Evolutionary conservation across 179 eudicot genomes (phyloP), one percentile per base, ranked within the genome.

Genomic region (Pouteria campechiana): DNA sequence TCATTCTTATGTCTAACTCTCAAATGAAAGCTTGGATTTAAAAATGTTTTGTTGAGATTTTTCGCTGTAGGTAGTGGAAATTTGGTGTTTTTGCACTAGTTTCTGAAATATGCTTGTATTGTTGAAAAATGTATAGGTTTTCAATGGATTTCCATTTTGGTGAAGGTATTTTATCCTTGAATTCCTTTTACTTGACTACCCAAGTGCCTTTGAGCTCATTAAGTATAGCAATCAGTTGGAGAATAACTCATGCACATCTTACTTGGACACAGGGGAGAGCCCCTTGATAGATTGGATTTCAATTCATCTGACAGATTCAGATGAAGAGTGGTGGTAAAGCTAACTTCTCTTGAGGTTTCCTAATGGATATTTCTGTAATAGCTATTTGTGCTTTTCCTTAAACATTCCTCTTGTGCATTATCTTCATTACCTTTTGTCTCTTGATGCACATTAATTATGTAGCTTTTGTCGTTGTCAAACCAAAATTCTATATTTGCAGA

Each of bases 231-330:
- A 47, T 73, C 36, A 41, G 52, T 64, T 19, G 57, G 27, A 5
- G 79, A 57, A 45, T 55, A 60, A 17, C 53, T 53, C 2, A 74
- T 47, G 6, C 71, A 73, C 33, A 72, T 56, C 39, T 78, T 87
- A 29, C 92, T 70, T 4, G 81, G 83, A 61, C 81, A 73, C 3
- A 75, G 40, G 16, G 78, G 75, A 7, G 85, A 73, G 22, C 74
- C 93, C 93, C 95, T 75, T 18, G 77, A 67, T 43, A 63, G 37
- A 54, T 45, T 61, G 5, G 67, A 25, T 50, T 70, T 77, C 84
- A 74, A 70, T 42, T 57, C 45, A 37, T 70, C 78, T n/a, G 64
- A 50, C 31, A 17, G 31, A n/a, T n/a, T n/a, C n/a, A n/a, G n/a
- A n/a, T n/a, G n/a, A n/a, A n/a, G n/a, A 51, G 59, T 62, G 48